Base-by-base conservation (phyloP, 768 basidiomycete genomes). In the Rhizopogon vinicolor region DNA sequence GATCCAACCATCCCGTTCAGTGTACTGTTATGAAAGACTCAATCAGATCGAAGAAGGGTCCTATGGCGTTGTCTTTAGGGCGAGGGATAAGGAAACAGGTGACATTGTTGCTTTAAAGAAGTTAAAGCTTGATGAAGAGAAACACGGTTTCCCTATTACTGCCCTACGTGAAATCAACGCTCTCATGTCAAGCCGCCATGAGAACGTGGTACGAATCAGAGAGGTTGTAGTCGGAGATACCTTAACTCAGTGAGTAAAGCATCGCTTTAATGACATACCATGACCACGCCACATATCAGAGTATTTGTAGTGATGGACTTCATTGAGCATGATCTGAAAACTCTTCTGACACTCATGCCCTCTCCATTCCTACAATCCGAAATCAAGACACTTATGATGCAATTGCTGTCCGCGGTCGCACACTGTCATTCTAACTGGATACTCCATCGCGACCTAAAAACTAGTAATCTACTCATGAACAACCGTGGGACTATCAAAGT, bases 271-370 rank as follows among this genome's bases (percentile, higher is more conserved):
- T 60, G 40, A 3, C 31, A 54, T 52, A 29, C 28, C 41, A 58
- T 52, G 54, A 60, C 55, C 53, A 55, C 40, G 28, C 49, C 29
- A 19, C 59, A 58, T 62, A 42, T 44, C 67, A 98, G 97, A 76
- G 93, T 98, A 43, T 99, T 95, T 71, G 95, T 99, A 60, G 97
- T 98, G 37, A 97, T 97, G 95, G 94, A 97, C 70, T 99, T 99
- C 67, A 96, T 99, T 68, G 97, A 99, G 72, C 97, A 99, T 71
- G 97, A 99, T 70, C 87, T 99, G 69, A 99, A 99, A 74, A 89
- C 95, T 6, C 82, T 99, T 51, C 80, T 99, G 55, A 91, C 89
- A 25, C 75, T 92, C 58, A 98, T 98, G 97, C 94, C 95, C 1
- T 83, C 89, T 33, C 95, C 97, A 2, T 99, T 99, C 76, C 76